A percentile compares a stretch with the other conserved stretches of the same genome.
Evolutionary conservation across 1,284 basidiomycete species (phyloP).

Genomic region (Cryptococcus jaspeensis): DNA sequence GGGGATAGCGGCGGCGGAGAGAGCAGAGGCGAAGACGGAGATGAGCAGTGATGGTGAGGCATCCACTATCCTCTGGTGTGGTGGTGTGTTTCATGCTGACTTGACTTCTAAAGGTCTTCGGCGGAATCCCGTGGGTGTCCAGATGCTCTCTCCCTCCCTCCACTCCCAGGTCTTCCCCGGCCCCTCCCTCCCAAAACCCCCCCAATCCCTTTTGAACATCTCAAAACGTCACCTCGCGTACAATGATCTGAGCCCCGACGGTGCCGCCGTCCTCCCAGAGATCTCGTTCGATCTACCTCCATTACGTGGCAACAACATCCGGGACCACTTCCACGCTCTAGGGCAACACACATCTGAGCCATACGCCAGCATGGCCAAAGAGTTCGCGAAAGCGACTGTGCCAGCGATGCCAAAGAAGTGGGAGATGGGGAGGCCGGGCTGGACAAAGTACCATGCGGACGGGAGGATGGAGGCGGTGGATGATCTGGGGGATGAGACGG

Average conservation of each 20-base stretch:
- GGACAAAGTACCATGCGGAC: conserved; percentile 75
- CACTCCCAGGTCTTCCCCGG: conserved; percentile 84
- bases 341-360: conserved; percentile 73
- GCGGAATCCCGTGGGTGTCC: conserved; percentile 86
- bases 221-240: conserved; percentile 72
- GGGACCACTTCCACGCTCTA: conserved; percentile 85
- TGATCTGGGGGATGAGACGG: conserved; percentile 63
- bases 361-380: conserved; percentile 72
- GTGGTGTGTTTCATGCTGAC: background rate
- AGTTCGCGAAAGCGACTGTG: conserved; percentile 60
- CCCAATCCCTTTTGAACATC: conserved; percentile 66
- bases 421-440: conserved; percentile 71
- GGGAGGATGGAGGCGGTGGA: conserved; percentile 35
- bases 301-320: conserved; percentile 76
- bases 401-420: conserved; percentile 68
- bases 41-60: background rate
- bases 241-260: conserved; percentile 76
- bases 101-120: conserved; percentile 18
- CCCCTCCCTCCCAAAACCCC: conserved; percentile 63
- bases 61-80: background rate
- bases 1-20: background rate
- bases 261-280: conserved; percentile 76
- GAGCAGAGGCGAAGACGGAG: background rate
- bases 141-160: conserved; percentile 76
- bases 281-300: conserved; percentile 78